Base-by-base conservation (phyloP, 2,329 filamentous ascomycete species). In the Botrytis squamosa region DNA sequence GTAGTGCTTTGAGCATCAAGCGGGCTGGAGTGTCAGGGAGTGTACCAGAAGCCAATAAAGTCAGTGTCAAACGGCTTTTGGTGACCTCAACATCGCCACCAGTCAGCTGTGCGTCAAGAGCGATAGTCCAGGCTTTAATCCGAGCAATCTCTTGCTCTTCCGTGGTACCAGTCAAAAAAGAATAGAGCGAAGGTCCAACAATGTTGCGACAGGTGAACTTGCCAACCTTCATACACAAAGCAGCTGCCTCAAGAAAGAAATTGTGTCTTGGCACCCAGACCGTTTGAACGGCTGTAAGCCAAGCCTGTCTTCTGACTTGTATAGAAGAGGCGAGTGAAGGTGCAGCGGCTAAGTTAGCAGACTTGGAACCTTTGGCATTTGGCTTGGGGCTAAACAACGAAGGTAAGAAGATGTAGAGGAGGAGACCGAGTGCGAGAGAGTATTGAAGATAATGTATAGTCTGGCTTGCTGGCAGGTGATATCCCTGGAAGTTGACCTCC, bases 51-150 rank as follows among this genome's bases (percentile, higher is more conserved):
- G 95, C 94, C 79, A 98, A 91, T 40, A 98, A 86, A 0, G 95
- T 97, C 68, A 98, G 85, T 0, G 95, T 89, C 46, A 98, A 86
- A 68, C 95, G 90, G 82, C 93, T 94, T 82, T 92, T 94, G 85
- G 92, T 97, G 78, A 98, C 92, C 81, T 97, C 93, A 14, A 91
- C 88, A 82, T 98, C 95, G 22, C 95, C 95, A 60, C 95, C 95
- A 16, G 93, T 93, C 33, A 98, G 87, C 82, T 98, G 95, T 40
- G 95, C 94, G 82, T 98, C 95, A 72, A 98, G 88, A 22, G 95
- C 95, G 79, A 97, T 97, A 49, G 92, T 89, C 95, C 95, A 98
- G 0, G 94, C 93, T 83, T 97, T 96, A 79, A 97, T 88, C 42
- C 95, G 89, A 10, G 93, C 95, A 70, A 88, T 89, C 82, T 98